phyloP scores from a whole-genome alignment of 106 monocot genomes.

The Vanilla planifolia region DNA sequence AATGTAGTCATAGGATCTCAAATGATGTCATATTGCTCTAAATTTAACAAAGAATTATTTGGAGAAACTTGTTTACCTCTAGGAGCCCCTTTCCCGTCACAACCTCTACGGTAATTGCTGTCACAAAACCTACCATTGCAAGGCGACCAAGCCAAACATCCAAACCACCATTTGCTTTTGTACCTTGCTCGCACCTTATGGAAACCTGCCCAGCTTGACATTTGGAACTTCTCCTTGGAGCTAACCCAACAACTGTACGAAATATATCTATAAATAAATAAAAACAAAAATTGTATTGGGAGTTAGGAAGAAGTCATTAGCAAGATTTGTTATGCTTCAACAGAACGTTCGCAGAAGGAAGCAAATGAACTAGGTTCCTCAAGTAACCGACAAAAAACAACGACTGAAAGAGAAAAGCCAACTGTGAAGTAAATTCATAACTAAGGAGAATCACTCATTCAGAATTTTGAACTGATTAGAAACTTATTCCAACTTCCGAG shows the following conservation, averaged over 20 bases:
- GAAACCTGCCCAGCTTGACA: constrained; percentile 19
- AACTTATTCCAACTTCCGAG: background rate
- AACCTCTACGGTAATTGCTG: constrained; percentile 52
- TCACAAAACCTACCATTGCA: constrained; percentile 66
- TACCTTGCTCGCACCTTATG: constrained; percentile 52
- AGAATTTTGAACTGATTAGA: background rate
- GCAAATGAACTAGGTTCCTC: background rate
- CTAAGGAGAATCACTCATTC: background rate
- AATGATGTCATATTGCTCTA: background rate
- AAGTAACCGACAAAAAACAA: background rate
- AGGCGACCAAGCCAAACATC: constrained; percentile 63
- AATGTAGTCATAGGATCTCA: background rate
- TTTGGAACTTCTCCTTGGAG: constrained; percentile 9
- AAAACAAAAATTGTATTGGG: background rate
- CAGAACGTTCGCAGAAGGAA: background rate
- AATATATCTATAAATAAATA: background rate
- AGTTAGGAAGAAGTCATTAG: too few species aligned
- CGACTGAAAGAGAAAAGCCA: background rate
- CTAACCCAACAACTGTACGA: constrained; percentile 5
- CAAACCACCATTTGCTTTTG: constrained; percentile 36
- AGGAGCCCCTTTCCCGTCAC: constrained; percentile 67
- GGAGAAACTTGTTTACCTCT: constrained; percentile 31
- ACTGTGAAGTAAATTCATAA: background rate
- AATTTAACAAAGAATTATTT: background rate
- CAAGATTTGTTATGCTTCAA: too few species aligned